A percentile compares a stretch with the other conserved stretches of the same genome.
These are phyloP conservation scores for Suhomyces prunicola DNA, from an alignment of 805 yeast genomes.

Conservation along the genomic window DNA sequence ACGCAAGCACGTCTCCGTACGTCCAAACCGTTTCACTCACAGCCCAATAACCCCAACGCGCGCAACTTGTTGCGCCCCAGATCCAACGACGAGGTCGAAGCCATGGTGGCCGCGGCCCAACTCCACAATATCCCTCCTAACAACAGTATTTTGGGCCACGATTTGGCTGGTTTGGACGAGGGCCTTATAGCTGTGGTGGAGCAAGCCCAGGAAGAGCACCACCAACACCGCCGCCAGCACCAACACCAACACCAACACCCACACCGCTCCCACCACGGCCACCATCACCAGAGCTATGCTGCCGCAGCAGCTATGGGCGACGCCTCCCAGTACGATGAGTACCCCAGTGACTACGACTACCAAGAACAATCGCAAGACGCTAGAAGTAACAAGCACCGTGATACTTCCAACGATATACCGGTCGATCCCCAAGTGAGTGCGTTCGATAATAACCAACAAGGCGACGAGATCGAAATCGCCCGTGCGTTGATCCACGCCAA, in stretches of 20 bases:
- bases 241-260: conserved; percentile 3
- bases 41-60: conserved; percentile 18
- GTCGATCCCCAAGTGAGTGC: conserved; percentile 60
- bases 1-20: conserved; percentile 1
- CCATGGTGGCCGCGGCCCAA: conserved; percentile 31
- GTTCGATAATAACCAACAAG: conserved; percentile 36
- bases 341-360: conserved; percentile 13
- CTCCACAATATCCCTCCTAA: conserved; percentile 22
- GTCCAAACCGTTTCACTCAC: not conserved
- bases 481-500: conserved; percentile 63
- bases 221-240: conserved; percentile 12
- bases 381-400: conserved; percentile 10
- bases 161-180: conserved; percentile 42
- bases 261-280: conserved; percentile 4
- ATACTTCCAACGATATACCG: conserved; percentile 34
- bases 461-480: conserved; percentile 63
- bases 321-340: conserved; percentile 15
- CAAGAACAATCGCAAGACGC: conserved; percentile 8
- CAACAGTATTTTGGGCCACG: conserved; percentile 34
- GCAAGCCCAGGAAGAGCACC: conserved; percentile 46
- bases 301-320: conserved; percentile 28
- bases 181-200: conserved; percentile 60
- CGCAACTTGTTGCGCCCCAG: conserved; percentile 18
- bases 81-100: conserved; percentile 28
- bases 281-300: conserved; percentile 23